Percentiles rank a stretch among this genome's conserved stretches.
Conservation (phyloP, 1,284 basidiomycete genomes). For the Takashimella tepidaria region DNA sequence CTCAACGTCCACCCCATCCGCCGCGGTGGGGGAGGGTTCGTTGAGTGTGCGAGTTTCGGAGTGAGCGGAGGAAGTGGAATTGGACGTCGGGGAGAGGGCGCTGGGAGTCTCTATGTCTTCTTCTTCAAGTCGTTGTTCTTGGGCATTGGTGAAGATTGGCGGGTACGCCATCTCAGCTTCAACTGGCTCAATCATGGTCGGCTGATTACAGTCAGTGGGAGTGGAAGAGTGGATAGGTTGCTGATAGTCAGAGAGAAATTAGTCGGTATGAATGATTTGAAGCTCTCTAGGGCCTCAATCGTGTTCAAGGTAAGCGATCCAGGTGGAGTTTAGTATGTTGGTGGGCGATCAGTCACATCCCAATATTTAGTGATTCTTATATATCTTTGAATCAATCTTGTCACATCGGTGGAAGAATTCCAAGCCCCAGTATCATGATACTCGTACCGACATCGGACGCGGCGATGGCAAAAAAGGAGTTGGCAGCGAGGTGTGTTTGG, state of each 20-base stretch:
- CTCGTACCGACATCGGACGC: no score
- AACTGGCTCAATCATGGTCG: conserved; percentile 31
- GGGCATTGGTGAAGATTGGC: conserved; percentile 26
- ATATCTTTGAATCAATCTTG: not conserved
- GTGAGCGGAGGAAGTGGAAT: not conserved
- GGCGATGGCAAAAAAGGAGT: no score
- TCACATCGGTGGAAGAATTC: no score
- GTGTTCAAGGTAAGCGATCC: no score
- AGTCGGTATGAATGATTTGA: no score
- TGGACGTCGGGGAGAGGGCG: conserved; percentile 2
- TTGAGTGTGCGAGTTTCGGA: not conserved
- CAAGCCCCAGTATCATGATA: no score
- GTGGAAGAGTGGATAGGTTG: no score
- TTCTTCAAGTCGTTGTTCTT: conserved; percentile 25
- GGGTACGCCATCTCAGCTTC: conserved; percentile 37
- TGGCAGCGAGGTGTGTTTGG: no score
- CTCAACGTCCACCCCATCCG: conserved; percentile 6
- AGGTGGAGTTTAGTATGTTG: not conserved
- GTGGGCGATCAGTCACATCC: not conserved
- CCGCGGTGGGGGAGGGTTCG: not conserved
- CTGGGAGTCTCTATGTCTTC: conserved; percentile 19
- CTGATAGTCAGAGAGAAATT: no score
- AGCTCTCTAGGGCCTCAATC: no score
- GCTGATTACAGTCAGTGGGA: not conserved
- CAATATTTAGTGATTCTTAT: not conserved